Conservation (phyloP, 1,284 basidiomycete species). For the Microbotryum lychnidis-dioicae region DNA sequence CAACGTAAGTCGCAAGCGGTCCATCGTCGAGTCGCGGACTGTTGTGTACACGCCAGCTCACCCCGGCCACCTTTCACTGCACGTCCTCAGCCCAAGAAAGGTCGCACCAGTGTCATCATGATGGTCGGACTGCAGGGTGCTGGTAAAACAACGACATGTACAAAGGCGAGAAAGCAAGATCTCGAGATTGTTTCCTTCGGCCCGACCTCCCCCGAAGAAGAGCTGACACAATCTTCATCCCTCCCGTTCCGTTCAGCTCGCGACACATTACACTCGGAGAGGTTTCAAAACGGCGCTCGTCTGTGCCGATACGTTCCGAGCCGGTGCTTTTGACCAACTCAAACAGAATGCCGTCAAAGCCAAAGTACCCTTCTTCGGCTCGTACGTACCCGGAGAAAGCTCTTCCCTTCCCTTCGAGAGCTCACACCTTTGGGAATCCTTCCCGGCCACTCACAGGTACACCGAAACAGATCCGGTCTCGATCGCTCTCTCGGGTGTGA, state of each 20-base stretch:
- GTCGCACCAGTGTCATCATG: constrained; percentile 93
- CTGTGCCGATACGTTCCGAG: constrained; percentile 98
- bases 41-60: not conserved
- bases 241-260: constrained; percentile 49
- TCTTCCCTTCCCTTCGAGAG: not conserved
- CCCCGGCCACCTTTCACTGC: too few relatives aligned
- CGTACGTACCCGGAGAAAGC: constrained; percentile 36
- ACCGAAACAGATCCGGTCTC: constrained; percentile 97
- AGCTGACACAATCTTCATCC: constrained; percentile 6
- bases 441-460: constrained; percentile 46
- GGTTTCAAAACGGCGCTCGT: constrained; percentile 98
- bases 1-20: constrained; percentile 21
- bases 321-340: constrained; percentile 93
- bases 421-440: not conserved
- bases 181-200: not conserved
- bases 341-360: constrained; percentile 93
- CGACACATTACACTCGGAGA: constrained; percentile 93
- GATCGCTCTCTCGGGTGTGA: constrained; percentile 87
- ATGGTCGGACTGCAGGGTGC: constrained; percentile 95
- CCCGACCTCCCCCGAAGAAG: not conserved
- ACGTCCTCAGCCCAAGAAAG: constrained; percentile 86
- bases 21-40: not conserved
- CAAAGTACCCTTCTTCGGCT: constrained; percentile 97
- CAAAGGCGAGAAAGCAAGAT: constrained; percentile 49
- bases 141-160: constrained; percentile 97